Evolutionary conservation across 129 eudicot genomes (phyloP), one percentile per base, ranked within the genome.

Genomic region (Calendula officinalis): DNA sequence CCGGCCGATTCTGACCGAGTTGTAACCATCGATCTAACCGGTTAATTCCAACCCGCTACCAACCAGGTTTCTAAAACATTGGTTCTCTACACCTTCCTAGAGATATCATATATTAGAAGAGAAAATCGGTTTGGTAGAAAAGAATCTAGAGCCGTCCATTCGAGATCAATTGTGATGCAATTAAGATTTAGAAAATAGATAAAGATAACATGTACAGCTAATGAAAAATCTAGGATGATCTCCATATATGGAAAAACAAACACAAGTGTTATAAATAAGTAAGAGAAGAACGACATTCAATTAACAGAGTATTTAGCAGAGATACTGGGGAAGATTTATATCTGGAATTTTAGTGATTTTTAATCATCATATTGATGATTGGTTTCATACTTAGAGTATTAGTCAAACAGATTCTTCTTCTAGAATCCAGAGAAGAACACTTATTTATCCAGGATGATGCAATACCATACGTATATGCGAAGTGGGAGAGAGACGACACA

Each of bases 191-290:
- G 54, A 61, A 64, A 44, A 64, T 62, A 69, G 78, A 67, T 55
- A 36, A 56, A 62, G 74, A 56, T 56, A 56, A 67, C 27, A 22
- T 54, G 78, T 82, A 80, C 86, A 86, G 86, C 75, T 81, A 75
- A 53, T 66, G 74, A 68, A 78, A 2, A 78, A 89, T 89, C 86
- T 89, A 89, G 70, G 90, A 82, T 80, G 85, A 65, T 82, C 85
- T 89, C 66, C 60, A 77, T 36, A 49, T 77, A 59, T 55, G 69
- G 42, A 69, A 83, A 75, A 69, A 51, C 66, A 33, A 40, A 50
- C 54, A 43, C 60, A 67, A 64, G 39, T 62, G 61, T 32, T 15
- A 59, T 46, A 7, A 34, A 17, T n/a, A 56, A 40, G 30, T 22
- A 22, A 22, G 30, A 22, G 2, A 22, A 0, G 22, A 44, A 70